Evolutionary conservation across 2,329 filamentous ascomycete species (phyloP).

Genomic region (Scortechinia acanthostroma): DNA sequence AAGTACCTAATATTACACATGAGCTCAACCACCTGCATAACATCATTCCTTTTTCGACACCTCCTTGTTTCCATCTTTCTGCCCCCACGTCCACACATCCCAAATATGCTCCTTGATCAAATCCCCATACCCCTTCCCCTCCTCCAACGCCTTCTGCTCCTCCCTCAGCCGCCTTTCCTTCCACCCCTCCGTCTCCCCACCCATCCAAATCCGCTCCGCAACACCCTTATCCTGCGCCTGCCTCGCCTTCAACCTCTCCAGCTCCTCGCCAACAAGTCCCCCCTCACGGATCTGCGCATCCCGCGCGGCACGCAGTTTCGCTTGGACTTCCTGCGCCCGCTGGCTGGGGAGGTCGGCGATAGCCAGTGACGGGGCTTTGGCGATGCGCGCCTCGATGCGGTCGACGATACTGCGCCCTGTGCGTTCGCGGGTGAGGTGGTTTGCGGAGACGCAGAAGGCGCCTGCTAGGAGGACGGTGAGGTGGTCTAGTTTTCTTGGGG

Average conservation of each 20-base stretch:
- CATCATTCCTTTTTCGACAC: no score
- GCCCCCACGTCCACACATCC: conserved; percentile 35
- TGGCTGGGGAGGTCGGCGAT: conserved; percentile 17
- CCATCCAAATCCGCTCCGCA: conserved; percentile 13
- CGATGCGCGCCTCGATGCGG: conserved; percentile 6
- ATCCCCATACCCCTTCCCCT: conserved; percentile 25
- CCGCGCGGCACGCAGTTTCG: conserved; percentile 14
- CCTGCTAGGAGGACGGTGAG: conserved; percentile 20
- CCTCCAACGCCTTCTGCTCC: conserved; percentile 18
- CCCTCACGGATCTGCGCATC: conserved; percentile 9
- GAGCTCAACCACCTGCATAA: no score
- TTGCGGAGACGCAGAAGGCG: conserved; percentile 26
- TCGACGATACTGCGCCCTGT: conserved; percentile 24
- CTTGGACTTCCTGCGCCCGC: conserved; percentile 20
- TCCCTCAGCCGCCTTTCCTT: conserved; percentile 17
- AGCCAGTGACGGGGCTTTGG: conserved; percentile 3
- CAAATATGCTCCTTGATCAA: conserved; percentile 34
- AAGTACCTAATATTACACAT: no score
- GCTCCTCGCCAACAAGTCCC: conserved; percentile 12
- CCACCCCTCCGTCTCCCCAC: conserved; percentile 19
- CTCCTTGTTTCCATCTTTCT: conserved; percentile 13
- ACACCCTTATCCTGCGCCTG: conserved; percentile 27
- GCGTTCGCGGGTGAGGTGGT: conserved; percentile 24
- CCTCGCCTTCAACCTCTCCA: conserved; percentile 16
- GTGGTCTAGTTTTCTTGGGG: conserved; percentile 15